Conservation (phyloP, 106 monocot genomes). For the Dendrobium officinale region DNA sequence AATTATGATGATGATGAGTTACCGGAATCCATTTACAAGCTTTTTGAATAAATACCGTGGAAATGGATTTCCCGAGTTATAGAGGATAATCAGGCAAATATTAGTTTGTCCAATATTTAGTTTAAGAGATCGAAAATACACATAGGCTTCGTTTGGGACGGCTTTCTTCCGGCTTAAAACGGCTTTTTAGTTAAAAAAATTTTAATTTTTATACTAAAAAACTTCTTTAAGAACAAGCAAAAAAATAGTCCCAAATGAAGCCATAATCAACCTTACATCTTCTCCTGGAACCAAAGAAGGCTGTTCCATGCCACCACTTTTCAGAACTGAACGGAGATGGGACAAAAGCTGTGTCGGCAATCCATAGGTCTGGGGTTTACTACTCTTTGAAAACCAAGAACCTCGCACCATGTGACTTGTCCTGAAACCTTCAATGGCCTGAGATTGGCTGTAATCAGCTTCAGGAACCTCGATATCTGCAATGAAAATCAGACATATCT, state of each 20-base stretch:
- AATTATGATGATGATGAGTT: neutral
- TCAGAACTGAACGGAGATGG: constrained; percentile 48
- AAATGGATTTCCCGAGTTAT: no score
- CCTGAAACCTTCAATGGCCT: constrained; percentile 15
- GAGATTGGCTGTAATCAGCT: constrained; percentile 12
- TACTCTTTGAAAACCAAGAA: constrained; percentile 68
- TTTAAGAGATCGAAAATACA: no score
- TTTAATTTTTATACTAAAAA: no score
- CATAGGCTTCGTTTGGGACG: no score
- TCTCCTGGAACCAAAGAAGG: constrained; percentile 15
- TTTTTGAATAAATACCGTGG: no score
- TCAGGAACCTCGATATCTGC: constrained; percentile 35
- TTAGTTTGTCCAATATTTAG: no score
- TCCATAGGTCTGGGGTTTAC: constrained; percentile 37
- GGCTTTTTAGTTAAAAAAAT: no score
- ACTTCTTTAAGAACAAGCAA: no score
- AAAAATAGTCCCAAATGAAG: no score
- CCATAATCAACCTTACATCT: constrained; percentile 24
- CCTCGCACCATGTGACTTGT: constrained; percentile 82
- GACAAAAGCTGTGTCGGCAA: constrained; percentile 48
- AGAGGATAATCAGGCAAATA: no score
- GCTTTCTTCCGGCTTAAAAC: no score
- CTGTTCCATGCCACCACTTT: constrained; percentile 14
- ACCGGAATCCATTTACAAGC: no score
- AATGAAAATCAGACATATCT: constrained; percentile 27